Evolutionary conservation across 306 rosid species (phyloP), one percentile per base, ranked within the genome.

Genomic region (Fragaria iinumae): DNA sequence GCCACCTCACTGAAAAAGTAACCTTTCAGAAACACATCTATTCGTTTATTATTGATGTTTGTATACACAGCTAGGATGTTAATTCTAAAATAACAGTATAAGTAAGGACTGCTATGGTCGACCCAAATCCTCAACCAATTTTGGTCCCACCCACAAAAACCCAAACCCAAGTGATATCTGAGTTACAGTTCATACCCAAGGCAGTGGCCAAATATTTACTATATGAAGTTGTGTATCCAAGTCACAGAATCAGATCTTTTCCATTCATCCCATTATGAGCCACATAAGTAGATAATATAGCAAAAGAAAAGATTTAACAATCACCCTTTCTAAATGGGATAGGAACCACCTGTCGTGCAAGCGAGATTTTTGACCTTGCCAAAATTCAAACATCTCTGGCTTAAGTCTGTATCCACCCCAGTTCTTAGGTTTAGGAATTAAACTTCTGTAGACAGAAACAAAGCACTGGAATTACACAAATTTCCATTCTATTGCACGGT

Each of bases 341-440:
- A 89, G 85, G 73, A 92, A 88, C 88, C 90, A 96, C 97, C 99
- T 96, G 98, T 96, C 99, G 76, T 96, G 99, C 87, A 92, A 83
- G 78, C 99, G 98, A 83, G 98, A 96, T 70, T 77, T 55, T 81
- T 96, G 99, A 74, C 99, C 99, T 84, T 89, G 99, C 98, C 99
- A 92, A 88, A 96, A 96, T 77, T 96, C 98, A 77, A 89, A 92
- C 73, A 84, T 80, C 82, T 81, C 86, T 50, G 99, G 99, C 49
- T 83, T 89, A 76, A 96, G 96, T 71, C 91, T 87, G 87, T 91
- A 96, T 81, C 99, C 99, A 82, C 99, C 99, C 99, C 99, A 96
- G 80, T 87, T 77, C 80, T 82, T 80, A 53, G 99, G 98, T 76
- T 91, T 91, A 49, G 99, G 96, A 78, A 96, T 91, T 86, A 86